Conservation (phyloP, 352 stramenopile genomes). For the Pythium dissimile region DNA sequence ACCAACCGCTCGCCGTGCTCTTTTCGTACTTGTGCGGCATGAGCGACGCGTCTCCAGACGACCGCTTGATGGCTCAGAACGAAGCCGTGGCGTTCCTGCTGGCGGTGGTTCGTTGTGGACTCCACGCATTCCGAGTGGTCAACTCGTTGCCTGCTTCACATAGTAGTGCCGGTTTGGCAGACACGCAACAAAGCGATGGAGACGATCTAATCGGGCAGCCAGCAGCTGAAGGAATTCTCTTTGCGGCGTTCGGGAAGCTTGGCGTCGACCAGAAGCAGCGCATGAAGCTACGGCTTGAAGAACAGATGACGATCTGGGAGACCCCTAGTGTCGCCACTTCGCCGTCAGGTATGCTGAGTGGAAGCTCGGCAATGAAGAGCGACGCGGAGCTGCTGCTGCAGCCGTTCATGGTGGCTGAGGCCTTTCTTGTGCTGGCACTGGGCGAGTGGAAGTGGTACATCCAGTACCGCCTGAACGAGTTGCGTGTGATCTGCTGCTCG, state of each 20-base stretch:
- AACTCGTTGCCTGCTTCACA: slow-evolving; percentile 21
- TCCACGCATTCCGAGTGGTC: slow-evolving; percentile 52
- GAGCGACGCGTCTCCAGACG: slow-evolving; percentile 49
- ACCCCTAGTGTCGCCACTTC: slow-evolving; percentile 1
- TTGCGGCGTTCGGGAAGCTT: slow-evolving; percentile 47
- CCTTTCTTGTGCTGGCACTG: slow-evolving; percentile 58
- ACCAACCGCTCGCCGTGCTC: slow-evolving; percentile 37
- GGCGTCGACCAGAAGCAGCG: slow-evolving; percentile 44
- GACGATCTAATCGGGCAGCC: slow-evolving; percentile 39
- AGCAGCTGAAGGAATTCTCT: slow-evolving; percentile 40
- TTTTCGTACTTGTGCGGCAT: slow-evolving; percentile 77
- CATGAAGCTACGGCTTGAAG: slow-evolving; percentile 31
- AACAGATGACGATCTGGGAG: slow-evolving; percentile 29
- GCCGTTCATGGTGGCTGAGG: slow-evolving; percentile 34
- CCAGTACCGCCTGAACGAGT: slow-evolving; percentile 60
- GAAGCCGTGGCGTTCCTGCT: slow-evolving; percentile 64
- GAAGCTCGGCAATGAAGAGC: slow-evolving; percentile 1
- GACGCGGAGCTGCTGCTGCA: slow-evolving; percentile 5
- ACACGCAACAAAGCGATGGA: background rate
- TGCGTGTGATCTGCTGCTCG: slow-evolving; percentile 53
- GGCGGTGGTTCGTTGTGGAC: slow-evolving; percentile 48
- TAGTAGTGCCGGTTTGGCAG: background rate
- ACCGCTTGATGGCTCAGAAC: slow-evolving; percentile 64
- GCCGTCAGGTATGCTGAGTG: slow-evolving; percentile 6
- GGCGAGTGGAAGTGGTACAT: slow-evolving; percentile 73